Evolutionary conservation across 805 yeast genomes (phyloP).

Genomic region (Saccharomycopsis guyanensis): DNA sequence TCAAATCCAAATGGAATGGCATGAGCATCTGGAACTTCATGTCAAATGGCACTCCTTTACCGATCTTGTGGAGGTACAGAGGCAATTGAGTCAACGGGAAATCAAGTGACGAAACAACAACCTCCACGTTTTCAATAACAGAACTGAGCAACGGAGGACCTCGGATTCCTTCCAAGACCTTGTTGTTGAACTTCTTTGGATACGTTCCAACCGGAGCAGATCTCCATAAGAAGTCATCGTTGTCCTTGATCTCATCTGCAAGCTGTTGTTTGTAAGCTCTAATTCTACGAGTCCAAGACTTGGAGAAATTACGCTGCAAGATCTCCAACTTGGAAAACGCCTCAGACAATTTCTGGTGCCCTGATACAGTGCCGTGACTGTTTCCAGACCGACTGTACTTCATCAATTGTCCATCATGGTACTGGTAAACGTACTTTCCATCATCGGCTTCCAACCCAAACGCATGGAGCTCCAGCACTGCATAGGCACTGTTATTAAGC

Average conservation of each 20-base stretch:
- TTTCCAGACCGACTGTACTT: not conserved
- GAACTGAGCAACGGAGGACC: conserved; percentile 49
- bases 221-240: conserved; percentile 24
- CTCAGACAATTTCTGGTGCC: not conserved
- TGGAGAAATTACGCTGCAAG: conserved; percentile 42
- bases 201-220: not conserved
- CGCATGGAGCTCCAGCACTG: not conserved
- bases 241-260: conserved; percentile 31
- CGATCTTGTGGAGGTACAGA: conserved; percentile 59
- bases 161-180: conserved; percentile 37
- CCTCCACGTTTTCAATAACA: conserved; percentile 40
- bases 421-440: not conserved
- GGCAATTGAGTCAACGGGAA: conserved; percentile 46
- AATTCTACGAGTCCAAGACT: conserved; percentile 67
- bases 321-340: conserved; percentile 22
- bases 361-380: not conserved
- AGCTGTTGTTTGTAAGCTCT: conserved; percentile 37
- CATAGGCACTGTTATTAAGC: not conserved
- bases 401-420: not conserved
- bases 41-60: conserved; percentile 76
- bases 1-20: conserved; percentile 54
- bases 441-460: not conserved
- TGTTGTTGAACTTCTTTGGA: conserved; percentile 36
- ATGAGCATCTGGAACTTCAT: conserved; percentile 59
- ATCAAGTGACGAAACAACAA: conserved; percentile 42